Conservation (phyloP, 2,329 filamentous ascomycete genomes). For the Aspergillus ruber region DNA sequence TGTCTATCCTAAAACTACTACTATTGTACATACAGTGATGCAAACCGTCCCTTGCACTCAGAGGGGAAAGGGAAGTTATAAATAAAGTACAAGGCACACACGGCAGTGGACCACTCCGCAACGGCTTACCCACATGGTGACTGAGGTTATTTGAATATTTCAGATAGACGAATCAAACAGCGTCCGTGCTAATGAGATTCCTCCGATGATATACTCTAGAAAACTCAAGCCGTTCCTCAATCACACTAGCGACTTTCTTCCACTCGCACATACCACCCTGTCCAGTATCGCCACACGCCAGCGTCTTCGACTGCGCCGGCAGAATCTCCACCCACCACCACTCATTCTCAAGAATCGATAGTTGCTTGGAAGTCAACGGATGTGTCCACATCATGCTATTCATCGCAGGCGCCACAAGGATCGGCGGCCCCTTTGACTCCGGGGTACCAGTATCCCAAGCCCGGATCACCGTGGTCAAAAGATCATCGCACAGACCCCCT, state of each 20-base stretch:
- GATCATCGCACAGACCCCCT: conserved; percentile 68
- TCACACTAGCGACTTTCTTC: conserved; percentile 62
- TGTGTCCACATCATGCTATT: conserved; percentile 89
- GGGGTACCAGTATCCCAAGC: conserved; percentile 68
- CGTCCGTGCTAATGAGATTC: neutral
- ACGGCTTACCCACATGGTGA: too few relatives aligned
- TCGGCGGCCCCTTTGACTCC: conserved; percentile 49
- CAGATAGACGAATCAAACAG: too few relatives aligned
- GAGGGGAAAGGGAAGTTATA: too few relatives aligned
- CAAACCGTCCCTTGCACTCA: too few relatives aligned
- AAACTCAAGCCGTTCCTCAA: conserved; percentile 44
- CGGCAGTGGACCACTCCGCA: too few relatives aligned
- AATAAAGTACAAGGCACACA: too few relatives aligned
- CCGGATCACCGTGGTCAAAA: conserved; percentile 66
- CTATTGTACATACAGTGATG: too few relatives aligned
- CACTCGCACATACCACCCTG: conserved; percentile 78
- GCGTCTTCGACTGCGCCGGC: conserved; percentile 63
- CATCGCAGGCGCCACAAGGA: conserved; percentile 76
- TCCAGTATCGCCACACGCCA: conserved; percentile 81
- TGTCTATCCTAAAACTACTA: too few relatives aligned
- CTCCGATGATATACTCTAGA: neutral
- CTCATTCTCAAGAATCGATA: conserved; percentile 70
- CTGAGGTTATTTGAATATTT: too few relatives aligned
- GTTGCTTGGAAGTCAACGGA: conserved; percentile 68
- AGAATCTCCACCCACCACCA: conserved; percentile 64